These are phyloP conservation scores for Phytopythium boreale DNA, from an alignment of 352 stramenopile genomes.

Conservation along the genomic window DNA sequence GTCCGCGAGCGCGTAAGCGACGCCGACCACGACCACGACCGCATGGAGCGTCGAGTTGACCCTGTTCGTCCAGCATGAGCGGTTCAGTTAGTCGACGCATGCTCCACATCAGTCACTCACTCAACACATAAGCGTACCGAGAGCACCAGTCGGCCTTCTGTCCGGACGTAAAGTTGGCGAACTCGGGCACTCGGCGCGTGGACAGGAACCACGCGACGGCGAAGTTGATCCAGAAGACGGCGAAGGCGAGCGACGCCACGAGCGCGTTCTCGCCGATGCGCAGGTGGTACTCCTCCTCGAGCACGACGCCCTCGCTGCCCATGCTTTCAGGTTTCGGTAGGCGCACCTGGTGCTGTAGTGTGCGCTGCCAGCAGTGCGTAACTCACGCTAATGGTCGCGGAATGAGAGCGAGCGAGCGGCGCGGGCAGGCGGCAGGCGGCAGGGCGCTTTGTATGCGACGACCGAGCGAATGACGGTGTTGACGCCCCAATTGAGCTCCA, in stretches of 20 bases:
- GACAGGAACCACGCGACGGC: constrained; percentile 57
- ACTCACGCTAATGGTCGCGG: neutral
- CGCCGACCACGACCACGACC: constrained; percentile 54
- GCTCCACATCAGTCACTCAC: no score
- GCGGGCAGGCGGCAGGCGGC: no score
- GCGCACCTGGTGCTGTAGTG: no score
- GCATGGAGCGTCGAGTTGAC: constrained; percentile 83
- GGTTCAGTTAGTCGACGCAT: neutral
- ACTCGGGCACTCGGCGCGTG: constrained; percentile 52
- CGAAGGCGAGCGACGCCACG: constrained; percentile 55
- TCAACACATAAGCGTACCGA: no score
- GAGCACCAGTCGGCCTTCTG: constrained; percentile 84
- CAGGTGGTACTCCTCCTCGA: constrained; percentile 62
- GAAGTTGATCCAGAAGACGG: constrained; percentile 71
- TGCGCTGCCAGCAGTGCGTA: neutral
- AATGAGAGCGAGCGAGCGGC: neutral
- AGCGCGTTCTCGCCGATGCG: constrained; percentile 59
- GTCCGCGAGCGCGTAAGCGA: constrained; percentile 56
- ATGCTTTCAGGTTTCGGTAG: constrained; percentile 10
- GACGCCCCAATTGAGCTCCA: neutral
- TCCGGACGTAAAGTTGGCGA: constrained; percentile 50
- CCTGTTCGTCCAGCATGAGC: constrained; percentile 20
- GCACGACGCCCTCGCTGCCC: constrained; percentile 29
- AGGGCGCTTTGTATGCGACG: neutral
- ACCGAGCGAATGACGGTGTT: neutral